phyloP scores from a whole-genome alignment of 176 grass and related monocot species.

The Triticum aestivum region IWGSC_CS_RefSeq_v2.1 NC_057814.1:155950381-155950880 shows the following conservation, averaged over 20 bases:
- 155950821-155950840: background rate
- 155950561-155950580: background rate
- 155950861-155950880: constrained; percentile 59
- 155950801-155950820: background rate
- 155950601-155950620: background rate
- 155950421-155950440: background rate
- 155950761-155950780: background rate
- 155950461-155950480: background rate
- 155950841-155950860: background rate
- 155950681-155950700: background rate
- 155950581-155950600: background rate
- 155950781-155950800: background rate
- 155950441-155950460: background rate
- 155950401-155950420: background rate
- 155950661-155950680: background rate
- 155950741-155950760: background rate
- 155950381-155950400: too few species aligned
- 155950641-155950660: background rate
- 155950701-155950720: background rate
- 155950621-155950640: constrained; percentile 1
- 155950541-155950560: background rate
- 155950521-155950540: background rate
- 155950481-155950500: background rate
- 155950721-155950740: background rate
- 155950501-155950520: background rate